phyloP scores from a whole-genome alignment of 2,329 filamentous ascomycete genomes.

The Hypoxylon sp. region DNA sequence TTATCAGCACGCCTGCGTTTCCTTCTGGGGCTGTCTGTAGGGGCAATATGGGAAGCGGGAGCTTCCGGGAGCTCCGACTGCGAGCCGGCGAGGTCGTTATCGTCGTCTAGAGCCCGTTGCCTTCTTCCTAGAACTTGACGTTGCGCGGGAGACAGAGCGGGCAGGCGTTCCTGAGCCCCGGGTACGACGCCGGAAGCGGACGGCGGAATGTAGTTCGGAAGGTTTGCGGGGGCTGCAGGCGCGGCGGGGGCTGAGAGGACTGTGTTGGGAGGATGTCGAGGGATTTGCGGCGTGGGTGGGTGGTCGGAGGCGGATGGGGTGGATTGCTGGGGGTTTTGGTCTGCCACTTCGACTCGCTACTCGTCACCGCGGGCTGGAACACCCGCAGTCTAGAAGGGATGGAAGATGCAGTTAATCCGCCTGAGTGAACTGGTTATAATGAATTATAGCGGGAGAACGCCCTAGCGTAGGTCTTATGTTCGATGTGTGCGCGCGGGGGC shows the following conservation, averaged over 20 bases:
- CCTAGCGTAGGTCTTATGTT: constrained; percentile 24
- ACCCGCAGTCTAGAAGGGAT: constrained; percentile 57
- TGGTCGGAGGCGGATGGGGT: constrained; percentile 78
- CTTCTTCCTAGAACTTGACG: constrained; percentile 69
- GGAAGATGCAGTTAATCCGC: constrained; percentile 31
- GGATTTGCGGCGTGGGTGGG: constrained; percentile 71
- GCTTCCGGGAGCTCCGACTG: constrained; percentile 47
- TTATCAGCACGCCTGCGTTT: constrained; percentile 71
- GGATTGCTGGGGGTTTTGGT: constrained; percentile 71
- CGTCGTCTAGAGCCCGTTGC: constrained; percentile 63
- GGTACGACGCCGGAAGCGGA: constrained; percentile 37
- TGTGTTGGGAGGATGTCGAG: constrained; percentile 64
- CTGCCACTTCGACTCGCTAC: constrained; percentile 77
- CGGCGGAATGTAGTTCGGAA: constrained; percentile 45
- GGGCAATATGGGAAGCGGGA: constrained; percentile 40
- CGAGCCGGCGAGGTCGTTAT: constrained; percentile 50
- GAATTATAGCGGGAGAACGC: constrained; percentile 8
- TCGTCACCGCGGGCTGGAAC: constrained; percentile 60
- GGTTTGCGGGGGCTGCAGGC: constrained; percentile 36
- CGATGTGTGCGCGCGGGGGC: constrained; percentile 17
- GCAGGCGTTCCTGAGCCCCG: constrained; percentile 24
- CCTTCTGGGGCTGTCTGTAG: constrained; percentile 58
- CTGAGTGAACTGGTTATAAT: constrained; percentile 19
- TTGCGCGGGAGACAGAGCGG: constrained; percentile 35
- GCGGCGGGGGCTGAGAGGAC: constrained; percentile 60